These are phyloP conservation scores for Magnaporthiopsis rhizophila DNA, from an alignment of 2,329 filamentous ascomycete genomes.

Conservation along the genomic window DNA sequence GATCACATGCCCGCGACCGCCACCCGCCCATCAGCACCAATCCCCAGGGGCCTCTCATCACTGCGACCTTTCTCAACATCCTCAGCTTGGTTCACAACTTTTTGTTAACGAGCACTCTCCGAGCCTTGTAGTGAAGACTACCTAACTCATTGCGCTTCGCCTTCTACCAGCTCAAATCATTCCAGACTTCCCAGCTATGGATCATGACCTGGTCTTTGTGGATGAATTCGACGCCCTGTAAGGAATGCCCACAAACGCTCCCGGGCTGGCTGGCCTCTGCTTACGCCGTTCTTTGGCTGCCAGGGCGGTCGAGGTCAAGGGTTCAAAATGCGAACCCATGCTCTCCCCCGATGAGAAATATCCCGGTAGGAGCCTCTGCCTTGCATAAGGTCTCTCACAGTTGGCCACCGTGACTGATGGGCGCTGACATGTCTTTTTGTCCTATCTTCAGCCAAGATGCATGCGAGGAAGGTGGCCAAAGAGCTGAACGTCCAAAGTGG, in stretches of 20 bases:
- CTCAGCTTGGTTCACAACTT: too few relatives aligned
- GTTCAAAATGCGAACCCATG: conserved; percentile 9
- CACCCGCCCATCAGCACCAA: neutral
- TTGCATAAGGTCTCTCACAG: neutral
- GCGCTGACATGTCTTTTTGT: conserved; percentile 7
- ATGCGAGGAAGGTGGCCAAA: conserved; percentile 47
- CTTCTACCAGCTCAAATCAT: neutral
- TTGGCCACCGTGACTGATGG: too few relatives aligned
- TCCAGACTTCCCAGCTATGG: conserved; percentile 11
- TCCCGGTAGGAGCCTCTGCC: conserved; percentile 21
- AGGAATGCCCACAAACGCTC: conserved; percentile 14
- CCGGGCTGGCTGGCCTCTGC: neutral
- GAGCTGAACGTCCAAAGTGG: conserved; percentile 41
- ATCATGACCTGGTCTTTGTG: conserved; percentile 35
- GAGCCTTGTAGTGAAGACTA: too few relatives aligned
- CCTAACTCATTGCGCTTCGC: too few relatives aligned
- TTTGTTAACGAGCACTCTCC: too few relatives aligned
- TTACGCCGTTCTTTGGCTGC: conserved; percentile 3
- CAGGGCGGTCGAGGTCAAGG: conserved; percentile 32
- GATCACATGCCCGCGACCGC: neutral
- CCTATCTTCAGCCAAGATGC: conserved; percentile 38
- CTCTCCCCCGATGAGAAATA: conserved; percentile 19
- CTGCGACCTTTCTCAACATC: neutral
- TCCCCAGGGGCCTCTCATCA: too few relatives aligned
- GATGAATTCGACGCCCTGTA: conserved; percentile 50